Base-by-base conservation (phyloP, 345 rosid species). In the Sisymbrium irio region DNA sequence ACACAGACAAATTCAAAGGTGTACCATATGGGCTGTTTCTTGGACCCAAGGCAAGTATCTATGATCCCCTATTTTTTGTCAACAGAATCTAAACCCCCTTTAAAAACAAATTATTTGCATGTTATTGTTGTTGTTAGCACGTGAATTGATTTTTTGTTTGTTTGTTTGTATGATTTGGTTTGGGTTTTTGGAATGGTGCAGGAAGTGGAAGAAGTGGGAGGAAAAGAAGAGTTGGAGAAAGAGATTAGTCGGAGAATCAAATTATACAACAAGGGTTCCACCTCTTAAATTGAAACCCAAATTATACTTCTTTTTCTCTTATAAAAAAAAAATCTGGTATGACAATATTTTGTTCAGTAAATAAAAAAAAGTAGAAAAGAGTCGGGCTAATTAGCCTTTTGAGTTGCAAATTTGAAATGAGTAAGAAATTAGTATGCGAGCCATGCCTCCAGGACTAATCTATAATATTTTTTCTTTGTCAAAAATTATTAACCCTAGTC, bases 11-110 rank as follows among this genome's bases (percentile, higher is more conserved):
- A 77, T 93, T 93, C 80, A 58, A 65, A 7, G 98, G 98, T 19
- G 89, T 90, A 7, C 98, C 98, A 18, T 93, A 88, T 40, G 98
- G 98, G 40, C 65, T 93, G 75, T 93, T 93, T 69, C 79, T 93
- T 33, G 98, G 98, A 56, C 97, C 96, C 9, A 86, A 83, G 90
- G 97, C 89, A 27, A 22, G 25, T 22, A 22, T 22, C 25, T 22
- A 22, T 22, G 25, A 22, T 22, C 25, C 25, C 25, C 25, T 22
- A 22, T 22, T 22, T 22, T 22, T 3, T 22, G 25, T 22, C 25
- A 22, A 22, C 25, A 56, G 75, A 33, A 18, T 57, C 25, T 30
- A 4, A n/a, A 30, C 44, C 36, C 22, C 50, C 4, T 51, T 25
- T 25, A 11, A 51, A 22, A 22, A 22, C 25, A 22, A 22, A 22